Evolutionary conservation across 1,284 basidiomycete genomes (phyloP).

Genomic region (Erythrobasidium hasegawianum): DNA sequence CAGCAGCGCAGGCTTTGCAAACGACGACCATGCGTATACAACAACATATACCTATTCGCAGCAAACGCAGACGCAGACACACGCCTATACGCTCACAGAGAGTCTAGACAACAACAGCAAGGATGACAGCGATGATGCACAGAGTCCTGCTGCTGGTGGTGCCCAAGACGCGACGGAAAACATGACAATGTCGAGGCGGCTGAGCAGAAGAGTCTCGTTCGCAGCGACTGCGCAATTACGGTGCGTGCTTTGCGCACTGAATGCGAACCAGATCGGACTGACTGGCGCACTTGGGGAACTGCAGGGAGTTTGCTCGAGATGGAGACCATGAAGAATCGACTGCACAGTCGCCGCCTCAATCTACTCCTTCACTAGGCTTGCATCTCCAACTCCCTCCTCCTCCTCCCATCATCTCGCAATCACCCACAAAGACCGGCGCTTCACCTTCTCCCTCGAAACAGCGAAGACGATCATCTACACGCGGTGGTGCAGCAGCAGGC

Average conservation of each 20-base stretch:
- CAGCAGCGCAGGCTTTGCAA: no score
- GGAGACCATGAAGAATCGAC: not conserved
- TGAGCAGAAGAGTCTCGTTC: constrained; percentile 32
- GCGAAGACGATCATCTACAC: not conserved
- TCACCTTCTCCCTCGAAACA: not conserved
- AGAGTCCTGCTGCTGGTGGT: not conserved
- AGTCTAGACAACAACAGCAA: constrained; percentile 2
- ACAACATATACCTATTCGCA: constrained; percentile 5
- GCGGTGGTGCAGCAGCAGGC: not conserved
- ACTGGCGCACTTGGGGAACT: not conserved
- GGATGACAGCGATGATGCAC: not conserved
- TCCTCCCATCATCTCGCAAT: not conserved
- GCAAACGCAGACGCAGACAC: constrained; percentile 4
- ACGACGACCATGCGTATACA: not conserved
- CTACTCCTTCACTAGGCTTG: not conserved
- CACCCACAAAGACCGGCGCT: constrained; percentile 1
- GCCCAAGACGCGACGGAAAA: constrained; percentile 4
- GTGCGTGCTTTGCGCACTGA: not conserved
- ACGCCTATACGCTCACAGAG: not conserved
- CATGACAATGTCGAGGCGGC: constrained; percentile 1
- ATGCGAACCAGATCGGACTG: not conserved
- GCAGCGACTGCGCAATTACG: constrained; percentile 35
- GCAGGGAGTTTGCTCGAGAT: constrained; percentile 34
- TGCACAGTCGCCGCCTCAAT: constrained; percentile 1
- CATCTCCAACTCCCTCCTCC: constrained; percentile 5